Evolutionary conservation across 805 yeast genomes (phyloP), one percentile per base, ranked within the genome.

Genomic region (Isabelozyma heimii): DNA sequence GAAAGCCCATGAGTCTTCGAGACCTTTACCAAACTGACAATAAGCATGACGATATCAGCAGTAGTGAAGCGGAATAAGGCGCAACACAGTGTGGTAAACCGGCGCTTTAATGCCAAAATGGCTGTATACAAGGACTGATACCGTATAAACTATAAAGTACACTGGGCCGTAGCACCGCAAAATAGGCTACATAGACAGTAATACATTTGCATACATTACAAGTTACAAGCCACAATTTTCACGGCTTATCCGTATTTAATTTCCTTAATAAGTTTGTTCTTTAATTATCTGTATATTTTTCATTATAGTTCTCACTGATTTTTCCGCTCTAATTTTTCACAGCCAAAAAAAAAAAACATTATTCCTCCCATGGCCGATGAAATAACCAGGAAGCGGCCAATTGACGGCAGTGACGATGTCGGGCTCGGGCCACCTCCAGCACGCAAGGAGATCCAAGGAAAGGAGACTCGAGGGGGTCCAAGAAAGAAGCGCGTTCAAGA

Each of bases 1-100:
- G 44, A 42, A 69, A 60, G 49, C 77, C 77, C 2, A 69, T 67
- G 66, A 73, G 77, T 55, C 57, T 73, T 48, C 62, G 74, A 39
- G 73, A 69, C 40, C 59, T 69, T 28, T 60, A 69, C 46, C 53
- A 47, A 3, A 50, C 50, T 10, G 57, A 52, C n/a, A 53, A 51
- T 12, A 30, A 60, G 28, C 17, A 12, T 16, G 67, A 62, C 40
- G 65, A 59, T 47, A 41, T 52, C 42, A 63, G 67, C 47, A 66
- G 69, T 39, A 66, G 70, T 45, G 75, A 69, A 47, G 76, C 68
- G 48, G 63, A 62, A 40, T 43, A 51, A 38, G 17, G 6, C 35
- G 27, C 46, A 42, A 37, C 24, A 37, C 24, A 20, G 6, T 20
- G 24, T 5, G 24, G 6, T 5, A 5, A 20, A 20, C 6, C 24